These are phyloP conservation scores for Fusarium armeniacum DNA, from an alignment of 2,329 filamentous ascomycete species.

Conservation along the genomic window DNA sequence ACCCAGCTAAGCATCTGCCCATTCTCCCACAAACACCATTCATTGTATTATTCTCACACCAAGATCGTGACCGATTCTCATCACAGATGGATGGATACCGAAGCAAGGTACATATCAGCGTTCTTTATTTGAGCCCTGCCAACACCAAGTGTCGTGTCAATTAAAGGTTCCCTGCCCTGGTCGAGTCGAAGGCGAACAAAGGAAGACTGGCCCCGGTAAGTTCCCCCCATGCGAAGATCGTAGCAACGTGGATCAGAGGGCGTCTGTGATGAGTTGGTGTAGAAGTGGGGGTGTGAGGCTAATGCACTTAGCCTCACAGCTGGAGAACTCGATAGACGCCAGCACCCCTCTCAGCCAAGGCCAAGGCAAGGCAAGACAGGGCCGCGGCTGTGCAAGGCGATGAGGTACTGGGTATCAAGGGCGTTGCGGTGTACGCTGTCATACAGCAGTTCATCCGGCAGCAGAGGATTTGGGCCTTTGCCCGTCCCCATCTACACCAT, in stretches of 20 bases:
- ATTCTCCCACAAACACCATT: constrained; percentile 2
- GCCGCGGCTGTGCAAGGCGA: constrained; percentile 44
- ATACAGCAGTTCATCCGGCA: constrained; percentile 39
- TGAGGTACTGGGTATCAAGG: constrained; percentile 27
- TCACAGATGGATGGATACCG: background rate
- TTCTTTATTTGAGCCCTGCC: constrained; percentile 11
- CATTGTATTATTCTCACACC: background rate
- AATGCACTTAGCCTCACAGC: constrained; percentile 31
- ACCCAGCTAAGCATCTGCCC: background rate
- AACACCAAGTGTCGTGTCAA: constrained; percentile 1
- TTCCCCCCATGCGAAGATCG: constrained; percentile 50
- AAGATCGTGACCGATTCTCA: background rate
- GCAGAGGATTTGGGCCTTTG: constrained; percentile 24
- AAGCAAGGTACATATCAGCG: background rate
- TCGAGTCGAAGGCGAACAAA: constrained; percentile 25
- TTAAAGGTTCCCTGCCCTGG: constrained; percentile 31
- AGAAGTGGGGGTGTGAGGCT: constrained; percentile 34
- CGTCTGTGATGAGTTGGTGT: constrained; percentile 38
- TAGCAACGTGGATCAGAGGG: constrained; percentile 44
- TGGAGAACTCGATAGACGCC: constrained; percentile 40
- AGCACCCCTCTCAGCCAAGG: constrained; percentile 39
- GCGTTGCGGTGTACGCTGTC: constrained; percentile 42
- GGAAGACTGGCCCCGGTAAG: constrained; percentile 48
- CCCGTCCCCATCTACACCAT: constrained; percentile 29
- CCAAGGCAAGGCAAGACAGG: constrained; percentile 36